Evolutionary conservation across 1,284 basidiomycete genomes (phyloP), one percentile per base, ranked within the genome.

Genomic region (Ustilago bromivora): DNA sequence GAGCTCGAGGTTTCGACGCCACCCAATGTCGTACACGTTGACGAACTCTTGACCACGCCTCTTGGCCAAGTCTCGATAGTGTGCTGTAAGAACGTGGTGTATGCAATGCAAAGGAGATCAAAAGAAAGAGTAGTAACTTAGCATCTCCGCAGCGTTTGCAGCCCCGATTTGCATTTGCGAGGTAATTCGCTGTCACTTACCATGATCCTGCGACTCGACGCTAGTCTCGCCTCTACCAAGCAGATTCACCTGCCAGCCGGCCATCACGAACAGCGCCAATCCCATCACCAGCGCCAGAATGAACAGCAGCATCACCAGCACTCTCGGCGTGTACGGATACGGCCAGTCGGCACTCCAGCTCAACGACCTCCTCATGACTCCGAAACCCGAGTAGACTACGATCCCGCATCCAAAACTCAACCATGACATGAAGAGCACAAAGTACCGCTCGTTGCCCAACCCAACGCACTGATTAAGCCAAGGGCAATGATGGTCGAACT

Each of bases 381-480:
- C 55, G 47, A 61, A 82, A 0, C 82, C 79, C 2, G 76, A 51
- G 5, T 35, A 53, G n/a, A 77, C 38, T 5, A 84, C 79, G 10
- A 83, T 66, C n/a, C 52, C 63, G 13, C 76, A 81, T 2, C 82
- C 84, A 23, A 84, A 59, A 11, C 74, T 63, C 35, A 84, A 70
- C 79, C 81, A 85, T 7, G 70, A 93, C 94, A 98, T 92, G 89
- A 98, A 99, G 40, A 98, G 88, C 38, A 97, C 90, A 82, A 99
- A 99, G 87, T 98, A 94, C 0, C 96, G 91, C 86, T 98, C 96
- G 84, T 99, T 99, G 85, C 96, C 89, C 8, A 98, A 86, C 2
- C 97, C 96, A 31, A 99, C 89, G 82, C 96, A 98, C 89, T 94
- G 93, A 85, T 98, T 98, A 78, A 99, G 92, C 96, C 96, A 95